These are phyloP conservation scores for Dianthus caryophyllus DNA, from an alignment of 148 eudicot species.

Conservation along the genomic window DNA sequence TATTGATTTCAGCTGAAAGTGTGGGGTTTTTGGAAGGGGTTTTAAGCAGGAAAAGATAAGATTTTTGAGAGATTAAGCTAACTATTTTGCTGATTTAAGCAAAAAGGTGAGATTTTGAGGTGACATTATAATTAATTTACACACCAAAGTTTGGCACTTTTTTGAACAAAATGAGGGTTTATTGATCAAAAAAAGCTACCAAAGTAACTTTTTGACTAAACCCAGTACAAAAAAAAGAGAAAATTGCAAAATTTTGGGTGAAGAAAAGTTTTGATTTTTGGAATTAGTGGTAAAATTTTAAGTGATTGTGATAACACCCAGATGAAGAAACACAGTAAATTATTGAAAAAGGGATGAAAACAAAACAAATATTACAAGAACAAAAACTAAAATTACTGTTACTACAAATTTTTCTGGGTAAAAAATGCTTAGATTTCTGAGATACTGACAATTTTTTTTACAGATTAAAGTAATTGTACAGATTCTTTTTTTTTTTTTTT, in stretches of 20 bases:
- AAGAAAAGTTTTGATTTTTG: neutral
- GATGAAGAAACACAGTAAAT: neutral
- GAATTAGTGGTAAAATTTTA: neutral
- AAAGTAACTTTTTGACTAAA: conserved; percentile 10
- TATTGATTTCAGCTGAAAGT: neutral
- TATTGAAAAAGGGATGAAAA: neutral
- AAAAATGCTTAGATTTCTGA: neutral
- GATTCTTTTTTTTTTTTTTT: no score
- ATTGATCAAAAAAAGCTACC: neutral
- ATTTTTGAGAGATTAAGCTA: conserved; percentile 6
- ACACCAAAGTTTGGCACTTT: neutral
- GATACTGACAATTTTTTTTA: neutral
- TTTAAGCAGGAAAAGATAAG: neutral
- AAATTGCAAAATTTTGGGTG: neutral
- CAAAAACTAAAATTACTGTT: neutral
- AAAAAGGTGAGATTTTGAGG: neutral
- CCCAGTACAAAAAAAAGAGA: neutral
- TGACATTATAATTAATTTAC: neutral
- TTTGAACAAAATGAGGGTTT: conserved; percentile 1
- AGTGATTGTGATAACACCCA: conserved; percentile 9
- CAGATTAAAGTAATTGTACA: neutral
- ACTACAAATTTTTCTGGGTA: neutral
- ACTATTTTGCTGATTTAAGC: neutral
- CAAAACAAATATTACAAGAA: neutral
- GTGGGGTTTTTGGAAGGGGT: no score